Evolutionary conservation across 257 asterid genomes (phyloP).

Genomic region (Craterostigma plantagineum): DNA sequence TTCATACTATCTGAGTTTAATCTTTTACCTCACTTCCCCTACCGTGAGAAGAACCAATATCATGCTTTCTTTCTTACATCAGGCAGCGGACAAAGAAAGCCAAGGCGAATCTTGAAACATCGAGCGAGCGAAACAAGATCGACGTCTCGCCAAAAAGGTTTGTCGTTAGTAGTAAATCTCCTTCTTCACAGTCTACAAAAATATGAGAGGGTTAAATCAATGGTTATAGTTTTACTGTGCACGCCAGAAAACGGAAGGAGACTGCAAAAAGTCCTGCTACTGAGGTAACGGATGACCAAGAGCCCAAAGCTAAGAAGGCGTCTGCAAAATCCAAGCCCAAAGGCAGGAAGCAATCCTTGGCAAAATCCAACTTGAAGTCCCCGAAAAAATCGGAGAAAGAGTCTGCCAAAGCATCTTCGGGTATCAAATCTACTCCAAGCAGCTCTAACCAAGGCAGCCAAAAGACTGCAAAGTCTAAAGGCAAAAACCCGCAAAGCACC

Average conservation of each 20-base stretch:
- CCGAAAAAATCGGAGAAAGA: not conserved
- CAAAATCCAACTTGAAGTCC: no score
- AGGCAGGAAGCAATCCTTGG: no score
- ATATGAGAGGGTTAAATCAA: no score
- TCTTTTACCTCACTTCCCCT: constrained; percentile 1
- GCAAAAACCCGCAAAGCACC: constrained; percentile 26
- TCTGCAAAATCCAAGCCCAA: no score
- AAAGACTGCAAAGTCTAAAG: constrained; percentile 30
- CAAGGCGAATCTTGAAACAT: constrained; percentile 22
- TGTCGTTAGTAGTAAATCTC: constrained; percentile 5
- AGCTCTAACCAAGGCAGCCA: constrained; percentile 30
- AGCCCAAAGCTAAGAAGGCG: no score
- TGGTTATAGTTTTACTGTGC: no score
- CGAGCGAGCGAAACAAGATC: constrained; percentile 31
- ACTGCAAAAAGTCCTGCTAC: no score
- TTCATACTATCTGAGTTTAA: not conserved
- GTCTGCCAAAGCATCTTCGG: no score
- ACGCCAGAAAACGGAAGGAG: no score
- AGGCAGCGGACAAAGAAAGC: constrained; percentile 55
- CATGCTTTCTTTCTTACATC: constrained; percentile 15
- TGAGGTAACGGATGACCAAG: no score
- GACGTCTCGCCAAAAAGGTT: constrained; percentile 47
- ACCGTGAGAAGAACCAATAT: not conserved
- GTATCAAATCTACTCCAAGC: constrained; percentile 9
- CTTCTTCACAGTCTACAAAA: not conserved